phyloP scores from a whole-genome alignment of 176 grass and related monocot species.

The Phoenix dactylifera region DNA sequence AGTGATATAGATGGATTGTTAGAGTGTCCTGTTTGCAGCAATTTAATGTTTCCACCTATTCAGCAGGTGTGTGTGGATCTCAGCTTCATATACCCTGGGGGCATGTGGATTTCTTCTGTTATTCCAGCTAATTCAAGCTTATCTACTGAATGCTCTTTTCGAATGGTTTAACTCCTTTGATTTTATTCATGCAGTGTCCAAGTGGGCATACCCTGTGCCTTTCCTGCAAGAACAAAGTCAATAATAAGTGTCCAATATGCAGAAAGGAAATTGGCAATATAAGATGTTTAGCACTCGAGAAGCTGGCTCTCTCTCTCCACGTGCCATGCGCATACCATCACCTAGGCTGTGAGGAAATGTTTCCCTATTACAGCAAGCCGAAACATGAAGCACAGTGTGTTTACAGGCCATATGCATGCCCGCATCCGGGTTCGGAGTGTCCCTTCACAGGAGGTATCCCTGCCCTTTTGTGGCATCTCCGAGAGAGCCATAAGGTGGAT shows the following conservation, averaged over 20 bases:
- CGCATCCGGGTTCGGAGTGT: constrained; percentile 18
- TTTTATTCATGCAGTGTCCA: constrained; percentile 22
- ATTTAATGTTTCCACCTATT: constrained; percentile 27
- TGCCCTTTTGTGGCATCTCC: constrained; percentile 16
- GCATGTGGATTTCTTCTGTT: not conserved
- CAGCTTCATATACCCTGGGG: not conserved
- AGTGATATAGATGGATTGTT: constrained; percentile 14
- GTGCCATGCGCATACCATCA: constrained; percentile 19
- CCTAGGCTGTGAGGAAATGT: constrained; percentile 11
- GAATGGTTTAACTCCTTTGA: not conserved
- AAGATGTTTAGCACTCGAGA: constrained; percentile 23
- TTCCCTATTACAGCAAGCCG: constrained; percentile 21
- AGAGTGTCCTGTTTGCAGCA: constrained; percentile 21
- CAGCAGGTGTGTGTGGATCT: constrained; percentile 15
- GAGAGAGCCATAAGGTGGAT: constrained; percentile 19
- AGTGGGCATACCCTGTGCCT: constrained; percentile 23
- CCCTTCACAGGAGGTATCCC: constrained; percentile 6
- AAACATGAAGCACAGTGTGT: constrained; percentile 12
- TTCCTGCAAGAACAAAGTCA: constrained; percentile 26
- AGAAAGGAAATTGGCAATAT: constrained; percentile 27
- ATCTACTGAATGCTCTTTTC: not conserved
- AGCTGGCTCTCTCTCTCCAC: constrained; percentile 14
- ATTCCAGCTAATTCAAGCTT: not conserved
- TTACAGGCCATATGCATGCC: constrained; percentile 21
- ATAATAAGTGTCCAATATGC: constrained; percentile 24